Conservation (phyloP, 163 green algal genomes). For the Smithsoniella earleae region DNA sequence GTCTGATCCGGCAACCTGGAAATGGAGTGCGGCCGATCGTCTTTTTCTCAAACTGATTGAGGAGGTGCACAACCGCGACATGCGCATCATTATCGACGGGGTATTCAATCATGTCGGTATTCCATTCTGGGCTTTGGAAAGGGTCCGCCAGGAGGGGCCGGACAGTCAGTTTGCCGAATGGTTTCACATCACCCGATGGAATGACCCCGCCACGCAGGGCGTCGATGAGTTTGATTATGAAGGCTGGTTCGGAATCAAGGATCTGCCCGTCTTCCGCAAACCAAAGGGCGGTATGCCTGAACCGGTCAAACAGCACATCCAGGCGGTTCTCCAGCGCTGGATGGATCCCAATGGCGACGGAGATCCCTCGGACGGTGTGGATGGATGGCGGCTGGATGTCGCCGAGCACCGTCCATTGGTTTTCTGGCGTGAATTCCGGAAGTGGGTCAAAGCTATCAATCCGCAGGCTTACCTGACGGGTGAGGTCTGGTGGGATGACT, state of each 20-base stretch:
- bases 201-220: neutral
- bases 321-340: neutral
- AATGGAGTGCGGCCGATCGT: too few relatives aligned
- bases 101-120: neutral
- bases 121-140: neutral
- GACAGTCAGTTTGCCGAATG: neutral
- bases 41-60: too few relatives aligned
- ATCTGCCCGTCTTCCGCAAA: neutral
- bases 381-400: neutral
- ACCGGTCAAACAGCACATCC: neutral
- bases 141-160: too few relatives aligned
- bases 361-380: neutral
- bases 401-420: neutral
- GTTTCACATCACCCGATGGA: neutral
- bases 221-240: neutral
- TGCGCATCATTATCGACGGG: slow-evolving; percentile 1
- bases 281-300: neutral
- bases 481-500: neutral
- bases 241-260: neutral
- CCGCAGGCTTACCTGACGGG: neutral
- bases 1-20: too few relatives aligned
- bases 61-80: too few relatives aligned
- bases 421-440: neutral
- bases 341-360: neutral
- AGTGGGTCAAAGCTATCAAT: neutral